phyloP scores from a whole-genome alignment of 495 filamentous ascomycete genomes.

The Aspergillus haitiensis region DNA sequence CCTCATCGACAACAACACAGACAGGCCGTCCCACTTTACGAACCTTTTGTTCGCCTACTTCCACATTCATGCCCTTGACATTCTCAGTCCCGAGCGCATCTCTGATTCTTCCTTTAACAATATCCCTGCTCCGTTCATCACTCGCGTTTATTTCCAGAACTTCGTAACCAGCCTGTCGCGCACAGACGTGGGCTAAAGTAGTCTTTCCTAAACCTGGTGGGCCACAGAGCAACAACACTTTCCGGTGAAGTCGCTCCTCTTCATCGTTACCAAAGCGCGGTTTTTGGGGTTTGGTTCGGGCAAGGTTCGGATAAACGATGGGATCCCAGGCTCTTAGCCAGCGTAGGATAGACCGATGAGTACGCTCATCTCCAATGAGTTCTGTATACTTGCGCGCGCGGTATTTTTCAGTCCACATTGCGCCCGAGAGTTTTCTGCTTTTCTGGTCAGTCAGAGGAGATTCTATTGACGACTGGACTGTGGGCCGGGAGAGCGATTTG shows the following conservation, averaged over 20 bases:
- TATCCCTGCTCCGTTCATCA: slow-evolving; percentile 92
- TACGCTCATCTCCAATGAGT: slow-evolving; percentile 89
- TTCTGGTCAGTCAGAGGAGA: slow-evolving; percentile 35
- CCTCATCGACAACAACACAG: slow-evolving; percentile 93
- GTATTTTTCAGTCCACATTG: slow-evolving; percentile 88
- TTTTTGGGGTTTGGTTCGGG: slow-evolving; percentile 54
- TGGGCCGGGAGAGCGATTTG: slow-evolving; percentile 15
- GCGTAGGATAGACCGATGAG: slow-evolving; percentile 83
- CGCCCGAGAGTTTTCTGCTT: slow-evolving; percentile 40
- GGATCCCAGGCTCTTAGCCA: slow-evolving; percentile 96
- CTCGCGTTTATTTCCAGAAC: slow-evolving; percentile 95
- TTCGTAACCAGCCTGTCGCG: slow-evolving; percentile 91
- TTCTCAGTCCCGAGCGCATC: slow-evolving; percentile 90
- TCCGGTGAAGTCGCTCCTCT: slow-evolving; percentile 70
- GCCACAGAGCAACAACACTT: slow-evolving; percentile 85
- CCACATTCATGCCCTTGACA: slow-evolving; percentile 76
- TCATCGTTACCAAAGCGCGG: slow-evolving; percentile 41
- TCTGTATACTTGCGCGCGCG: slow-evolving; percentile 90
- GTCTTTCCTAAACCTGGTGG: slow-evolving; percentile 95
- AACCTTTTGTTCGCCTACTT: slow-evolving; percentile 59
- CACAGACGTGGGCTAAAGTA: slow-evolving; percentile 93
- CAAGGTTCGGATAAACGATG: slow-evolving; percentile 79
- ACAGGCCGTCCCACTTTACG: slow-evolving; percentile 80
- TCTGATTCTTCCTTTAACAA: slow-evolving; percentile 85
- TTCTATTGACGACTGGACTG: slow-evolving; percentile 42